Conservation (phyloP, 192 early-diverging fungal genomes). For the Rhizoclosmatium sp. region DNA sequence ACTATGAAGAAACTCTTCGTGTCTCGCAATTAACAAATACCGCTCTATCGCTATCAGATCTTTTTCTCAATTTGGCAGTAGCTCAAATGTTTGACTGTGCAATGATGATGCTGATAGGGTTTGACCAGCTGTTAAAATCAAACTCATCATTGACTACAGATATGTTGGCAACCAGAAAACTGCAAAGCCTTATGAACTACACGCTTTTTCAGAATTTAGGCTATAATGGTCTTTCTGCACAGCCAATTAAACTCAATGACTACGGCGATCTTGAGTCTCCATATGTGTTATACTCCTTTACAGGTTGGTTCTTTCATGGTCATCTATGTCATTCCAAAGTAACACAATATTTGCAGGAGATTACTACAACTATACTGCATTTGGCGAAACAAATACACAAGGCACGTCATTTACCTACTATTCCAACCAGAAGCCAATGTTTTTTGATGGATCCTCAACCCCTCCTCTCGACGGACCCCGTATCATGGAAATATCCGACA, state of each 20-base stretch:
- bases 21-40: neutral
- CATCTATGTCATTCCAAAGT: neutral
- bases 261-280: constrained; percentile 21
- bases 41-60: neutral
- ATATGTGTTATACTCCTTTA: neutral
- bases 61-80: neutral
- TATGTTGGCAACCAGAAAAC: neutral
- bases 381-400: constrained; percentile 20
- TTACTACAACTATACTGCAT: neutral
- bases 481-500: neutral
- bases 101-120: constrained; percentile 12
- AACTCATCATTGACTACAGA: neutral
- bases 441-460: constrained; percentile 1
- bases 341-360: neutral
- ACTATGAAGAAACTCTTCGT: neutral
- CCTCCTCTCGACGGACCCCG: constrained; percentile 1
- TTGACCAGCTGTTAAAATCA: constrained; percentile 13
- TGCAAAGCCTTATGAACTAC: constrained; percentile 17
- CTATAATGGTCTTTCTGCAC: neutral
- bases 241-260: constrained; percentile 3
- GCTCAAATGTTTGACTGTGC: constrained; percentile 12
- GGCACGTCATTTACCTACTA: constrained; percentile 15
- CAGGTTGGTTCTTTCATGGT: neutral
- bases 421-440: neutral
- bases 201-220: neutral